Evolutionary conservation across 1,284 basidiomycete genomes (phyloP), one percentile per base, ranked within the genome.

Genomic region (Malassezia caprae): DNA sequence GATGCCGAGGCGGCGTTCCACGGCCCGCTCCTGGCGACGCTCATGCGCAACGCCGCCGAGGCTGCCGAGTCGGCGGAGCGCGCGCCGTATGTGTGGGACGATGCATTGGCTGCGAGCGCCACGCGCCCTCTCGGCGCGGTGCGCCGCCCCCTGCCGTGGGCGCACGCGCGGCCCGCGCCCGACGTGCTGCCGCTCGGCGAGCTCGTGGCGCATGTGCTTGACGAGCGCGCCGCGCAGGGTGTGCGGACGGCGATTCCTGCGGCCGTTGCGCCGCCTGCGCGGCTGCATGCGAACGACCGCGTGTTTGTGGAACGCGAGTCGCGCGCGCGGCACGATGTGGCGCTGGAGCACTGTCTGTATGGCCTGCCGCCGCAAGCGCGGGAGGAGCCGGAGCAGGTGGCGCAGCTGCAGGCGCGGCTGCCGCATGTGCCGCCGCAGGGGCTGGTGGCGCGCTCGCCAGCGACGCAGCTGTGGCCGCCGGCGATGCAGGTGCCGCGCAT

Each of bases 401-500:
- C 76, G 15, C 71, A 72, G 15, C 84, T 84, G 63, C 75, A 80
- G 23, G 61, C 72, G 13, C 75, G 80, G 27, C 71, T 87, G 37
- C 85, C 87, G 41, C 80, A 80, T 31, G 74, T 91, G 24, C 79
- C 79, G 7, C 80, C 84, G 2, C 69, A 76, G 1, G 94, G 94
- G 34, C 76, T 98, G 31, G 69, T 93, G 49, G 79, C 78, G 26
- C 76, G 76, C 32, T 88, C 90, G 2, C 79, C 86, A 8, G 66
- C 75, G 4, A 81, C 87, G 64, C 90, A 96, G 72, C 77, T 90
- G 12, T 91, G 91, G 2, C 77, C 82, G 53, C 84, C 90, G 12
- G 82, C 82, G 34, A 91, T 98, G 86, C 84, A 87, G 63, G 86
- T 96, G 26, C 94, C 94, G 2, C 89, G 94, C 64, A 88, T 90